Percentiles rank a stretch among this genome's conserved stretches.
Evolutionary conservation across 495 filamentous ascomycete species (phyloP).

Genomic region (Hypoxylon crocopeplum): DNA sequence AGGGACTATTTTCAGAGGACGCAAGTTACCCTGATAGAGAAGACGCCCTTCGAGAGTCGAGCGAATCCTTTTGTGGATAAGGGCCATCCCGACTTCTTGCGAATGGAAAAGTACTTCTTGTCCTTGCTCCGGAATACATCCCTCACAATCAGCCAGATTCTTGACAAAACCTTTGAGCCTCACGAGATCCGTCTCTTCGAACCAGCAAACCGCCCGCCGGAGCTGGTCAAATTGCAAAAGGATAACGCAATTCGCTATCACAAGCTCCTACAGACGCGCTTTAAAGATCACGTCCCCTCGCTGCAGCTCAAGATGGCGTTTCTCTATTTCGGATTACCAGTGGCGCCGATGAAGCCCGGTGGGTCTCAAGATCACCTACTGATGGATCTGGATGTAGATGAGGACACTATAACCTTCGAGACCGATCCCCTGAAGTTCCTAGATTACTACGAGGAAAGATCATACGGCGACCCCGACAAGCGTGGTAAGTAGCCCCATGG

Average conservation of each 20-base stretch:
- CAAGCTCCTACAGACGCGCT: conserved; percentile 28
- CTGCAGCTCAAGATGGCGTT: conserved; percentile 37
- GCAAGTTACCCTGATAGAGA: not conserved
- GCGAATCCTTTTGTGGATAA: conserved; percentile 20
- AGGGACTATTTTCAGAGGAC: not conserved
- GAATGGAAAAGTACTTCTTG: conserved; percentile 32
- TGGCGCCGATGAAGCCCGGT: conserved; percentile 34
- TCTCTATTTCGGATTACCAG: conserved; percentile 40
- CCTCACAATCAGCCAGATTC: conserved; percentile 29
- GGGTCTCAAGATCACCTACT: not conserved
- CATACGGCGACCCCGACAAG: conserved; percentile 1
- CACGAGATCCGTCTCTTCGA: conserved; percentile 35
- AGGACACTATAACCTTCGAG: not conserved
- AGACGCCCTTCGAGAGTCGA: conserved; percentile 19
- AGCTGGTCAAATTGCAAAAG: conserved; percentile 22
- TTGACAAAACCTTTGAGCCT: conserved; percentile 32
- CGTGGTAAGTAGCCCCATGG: conserved; percentile 8
- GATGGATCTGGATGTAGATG: conserved; percentile 16
- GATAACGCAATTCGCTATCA: conserved; percentile 22
- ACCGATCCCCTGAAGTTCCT: conserved; percentile 26
- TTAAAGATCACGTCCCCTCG: conserved; percentile 21
- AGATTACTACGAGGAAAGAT: conserved; percentile 11
- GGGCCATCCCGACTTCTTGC: conserved; percentile 17
- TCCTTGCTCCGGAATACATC: conserved; percentile 17
- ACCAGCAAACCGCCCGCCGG: conserved; percentile 17